Base-by-base conservation (phyloP, 2,329 filamentous ascomycete genomes). In the Penicillium palitans region DNA sequence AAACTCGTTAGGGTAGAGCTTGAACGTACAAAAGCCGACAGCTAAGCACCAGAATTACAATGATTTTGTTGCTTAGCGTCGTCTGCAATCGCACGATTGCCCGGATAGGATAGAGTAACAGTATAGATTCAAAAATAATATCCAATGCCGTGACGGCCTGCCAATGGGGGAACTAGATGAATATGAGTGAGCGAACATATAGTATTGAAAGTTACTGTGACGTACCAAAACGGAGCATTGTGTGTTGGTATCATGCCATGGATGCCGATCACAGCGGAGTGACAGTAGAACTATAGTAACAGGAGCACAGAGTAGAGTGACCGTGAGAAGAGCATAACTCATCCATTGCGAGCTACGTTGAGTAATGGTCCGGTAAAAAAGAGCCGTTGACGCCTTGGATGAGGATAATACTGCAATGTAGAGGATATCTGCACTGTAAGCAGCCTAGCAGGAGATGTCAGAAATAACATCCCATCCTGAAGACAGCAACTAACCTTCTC, bases 311-410 rank as follows among this genome's bases (percentile, higher is more conserved):
- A 73, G 47, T 2, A 69, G 66, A 1, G 70, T 70, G 0, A 59
- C 51, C 2, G 29, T 64, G 1, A 81, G 66, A 6, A 77, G 66
- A 0, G 51, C 51, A 17, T 60, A 57, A 19, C 58, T 52, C 12
- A 64, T 54, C 46, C 61, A 60, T 10, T 44, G 60, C 0, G 53
- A 58, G n/a, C 57, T 48, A 9, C 61, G 56, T 13, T 58, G 42
- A 10, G 63, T 65, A 1, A 69, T 59, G 7, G 60, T 62, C 13
- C 63, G 61, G 35, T 68, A 68, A 51, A 80, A 70, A 19, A 76
- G 67, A 0, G 70, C 70, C 6, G 76, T 72, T 9, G 76, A 76
- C 54, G 70, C 71, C 62, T 81, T 81, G 4, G 78, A 78, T 6
- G 78, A 59, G 49, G 73, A 78, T 12, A 80, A 55, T 0, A 71